Percentiles rank a stretch among this genome's conserved stretches.
phyloP scores from a whole-genome alignment of 768 basidiomycete genomes.

The Tephrocybe rancida region DNA sequence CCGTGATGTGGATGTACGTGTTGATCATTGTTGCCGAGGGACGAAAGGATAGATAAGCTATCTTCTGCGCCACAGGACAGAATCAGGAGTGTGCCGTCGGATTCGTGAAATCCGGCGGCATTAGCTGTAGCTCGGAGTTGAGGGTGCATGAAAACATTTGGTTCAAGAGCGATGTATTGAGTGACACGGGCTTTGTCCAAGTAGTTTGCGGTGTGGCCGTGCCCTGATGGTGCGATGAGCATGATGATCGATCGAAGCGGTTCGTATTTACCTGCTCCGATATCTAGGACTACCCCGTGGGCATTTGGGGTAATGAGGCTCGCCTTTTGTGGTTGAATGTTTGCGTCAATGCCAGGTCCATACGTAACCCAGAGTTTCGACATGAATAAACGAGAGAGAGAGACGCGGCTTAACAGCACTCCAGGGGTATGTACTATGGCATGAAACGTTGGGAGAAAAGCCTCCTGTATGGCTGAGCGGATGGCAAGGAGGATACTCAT shows the following conservation, averaged over 20 bases:
- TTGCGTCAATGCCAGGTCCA: conserved; percentile 48
- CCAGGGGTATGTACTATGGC: conserved; percentile 41
- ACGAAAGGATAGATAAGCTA: conserved; percentile 42
- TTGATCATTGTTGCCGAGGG: conserved; percentile 15
- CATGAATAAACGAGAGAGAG: conserved; percentile 60
- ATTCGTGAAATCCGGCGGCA: conserved; percentile 44
- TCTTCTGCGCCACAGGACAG: conserved; percentile 70
- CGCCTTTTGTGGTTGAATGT: conserved; percentile 40
- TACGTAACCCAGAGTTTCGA: conserved; percentile 56
- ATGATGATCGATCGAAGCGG: neutral
- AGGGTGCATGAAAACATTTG: conserved; percentile 64
- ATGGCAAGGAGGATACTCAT: conserved; percentile 46
- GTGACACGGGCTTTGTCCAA: conserved; percentile 53
- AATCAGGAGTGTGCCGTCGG: conserved; percentile 45
- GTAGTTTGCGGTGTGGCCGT: conserved; percentile 64
- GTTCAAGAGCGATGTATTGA: conserved; percentile 72
- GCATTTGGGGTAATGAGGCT: conserved; percentile 56
- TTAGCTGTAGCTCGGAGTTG: conserved; percentile 49
- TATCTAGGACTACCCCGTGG: conserved; percentile 63
- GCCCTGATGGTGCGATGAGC: conserved; percentile 39
- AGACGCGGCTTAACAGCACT: conserved; percentile 39
- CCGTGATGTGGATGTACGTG: conserved; percentile 13
- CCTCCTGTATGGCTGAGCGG: conserved; percentile 36
- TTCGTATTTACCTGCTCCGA: conserved; percentile 15
- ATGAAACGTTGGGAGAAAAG: conserved; percentile 44